A percentile compares a stretch with the other conserved stretches of the same genome.
phyloP scores from a whole-genome alignment of 2,329 filamentous ascomycete genomes.

The Fonsecaea monophora region DNA sequence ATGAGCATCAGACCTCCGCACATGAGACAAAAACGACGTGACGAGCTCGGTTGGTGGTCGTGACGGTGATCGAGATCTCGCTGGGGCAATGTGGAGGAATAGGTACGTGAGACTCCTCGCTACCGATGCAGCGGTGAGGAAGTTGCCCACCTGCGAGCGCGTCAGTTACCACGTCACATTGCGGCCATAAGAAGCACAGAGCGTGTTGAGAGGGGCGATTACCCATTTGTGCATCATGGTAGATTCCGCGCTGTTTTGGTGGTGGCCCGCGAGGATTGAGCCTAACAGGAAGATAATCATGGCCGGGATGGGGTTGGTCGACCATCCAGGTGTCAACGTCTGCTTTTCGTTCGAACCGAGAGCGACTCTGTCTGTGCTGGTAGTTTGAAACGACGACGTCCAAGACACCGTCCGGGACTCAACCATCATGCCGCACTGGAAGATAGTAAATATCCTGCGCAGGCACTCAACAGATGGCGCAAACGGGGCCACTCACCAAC shows the following conservation, averaged over 20 bases:
- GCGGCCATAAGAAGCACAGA: not conserved
- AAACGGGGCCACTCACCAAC: slow-evolving; percentile 56
- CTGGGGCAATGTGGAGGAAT: slow-evolving; percentile 74
- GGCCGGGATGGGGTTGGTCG: slow-evolving; percentile 78
- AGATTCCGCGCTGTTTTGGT: slow-evolving; percentile 74
- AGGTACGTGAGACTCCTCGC: slow-evolving; percentile 75
- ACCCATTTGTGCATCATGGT: slow-evolving; percentile 82
- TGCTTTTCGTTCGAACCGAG: slow-evolving; percentile 42
- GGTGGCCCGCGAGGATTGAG: slow-evolving; percentile 84
- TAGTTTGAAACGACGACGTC: slow-evolving; percentile 60
- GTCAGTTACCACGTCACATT: slow-evolving; percentile 62
- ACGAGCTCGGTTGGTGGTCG: slow-evolving; percentile 80
- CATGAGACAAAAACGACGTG: too few relatives aligned
- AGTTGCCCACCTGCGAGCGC: slow-evolving; percentile 34
- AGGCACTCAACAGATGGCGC: not conserved
- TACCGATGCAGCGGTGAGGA: slow-evolving; percentile 74
- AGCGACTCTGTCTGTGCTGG: slow-evolving; percentile 65
- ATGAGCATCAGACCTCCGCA: too few relatives aligned
- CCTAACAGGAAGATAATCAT: slow-evolving; percentile 79
- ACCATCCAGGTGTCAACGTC: slow-evolving; percentile 57
- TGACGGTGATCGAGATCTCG: slow-evolving; percentile 73
- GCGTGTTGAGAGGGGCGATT: not conserved
- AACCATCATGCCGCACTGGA: slow-evolving; percentile 78
- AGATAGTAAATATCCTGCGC: slow-evolving; percentile 39
- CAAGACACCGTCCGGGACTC: slow-evolving; percentile 64